These are phyloP conservation scores for Trichopus zeylanicus DNA, from an alignment of 116 monocot genomes.

Conservation along the genomic window DNA sequence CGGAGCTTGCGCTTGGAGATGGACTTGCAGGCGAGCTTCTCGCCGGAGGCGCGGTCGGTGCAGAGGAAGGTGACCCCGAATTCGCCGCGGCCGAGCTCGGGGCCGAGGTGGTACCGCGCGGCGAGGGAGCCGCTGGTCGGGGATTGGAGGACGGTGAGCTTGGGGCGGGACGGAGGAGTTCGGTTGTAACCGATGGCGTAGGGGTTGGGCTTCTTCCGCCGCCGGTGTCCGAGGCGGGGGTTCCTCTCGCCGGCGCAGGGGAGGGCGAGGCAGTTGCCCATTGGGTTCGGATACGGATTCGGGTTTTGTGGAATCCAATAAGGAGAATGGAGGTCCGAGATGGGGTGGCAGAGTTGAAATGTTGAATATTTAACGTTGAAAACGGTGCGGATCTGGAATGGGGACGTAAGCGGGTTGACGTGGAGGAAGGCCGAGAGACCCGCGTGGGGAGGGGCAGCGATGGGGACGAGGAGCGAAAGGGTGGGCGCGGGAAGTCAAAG, in stretches of 20 bases:
- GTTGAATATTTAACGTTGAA: no score
- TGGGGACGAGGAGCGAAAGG: no score
- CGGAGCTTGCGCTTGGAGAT: not conserved
- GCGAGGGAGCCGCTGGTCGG: not conserved
- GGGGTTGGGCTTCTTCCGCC: not conserved
- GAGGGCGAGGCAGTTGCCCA: not conserved
- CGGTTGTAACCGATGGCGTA: not conserved
- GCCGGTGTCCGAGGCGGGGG: not conserved
- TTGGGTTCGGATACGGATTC: no score
- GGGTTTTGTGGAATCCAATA: no score
- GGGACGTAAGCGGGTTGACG: no score
- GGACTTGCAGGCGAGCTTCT: not conserved
- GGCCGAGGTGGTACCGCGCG: not conserved
- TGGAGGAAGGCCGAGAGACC: no score
- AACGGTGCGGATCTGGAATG: no score
- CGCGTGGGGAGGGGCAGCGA: no score
- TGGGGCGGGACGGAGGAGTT: not conserved
- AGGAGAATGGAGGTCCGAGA: no score
- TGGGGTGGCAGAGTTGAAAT: no score
- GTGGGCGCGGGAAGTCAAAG: no score
- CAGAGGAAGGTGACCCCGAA: not conserved
- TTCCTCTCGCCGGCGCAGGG: not conserved
- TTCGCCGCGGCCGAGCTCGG: not conserved
- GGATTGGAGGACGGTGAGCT: not conserved
- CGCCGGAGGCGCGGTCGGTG: not conserved